Percentiles rank a stretch among this genome's conserved stretches.
Evolutionary conservation across 352 stramenopile species (phyloP).

Genomic region (Globisporangium parvum): DNA sequence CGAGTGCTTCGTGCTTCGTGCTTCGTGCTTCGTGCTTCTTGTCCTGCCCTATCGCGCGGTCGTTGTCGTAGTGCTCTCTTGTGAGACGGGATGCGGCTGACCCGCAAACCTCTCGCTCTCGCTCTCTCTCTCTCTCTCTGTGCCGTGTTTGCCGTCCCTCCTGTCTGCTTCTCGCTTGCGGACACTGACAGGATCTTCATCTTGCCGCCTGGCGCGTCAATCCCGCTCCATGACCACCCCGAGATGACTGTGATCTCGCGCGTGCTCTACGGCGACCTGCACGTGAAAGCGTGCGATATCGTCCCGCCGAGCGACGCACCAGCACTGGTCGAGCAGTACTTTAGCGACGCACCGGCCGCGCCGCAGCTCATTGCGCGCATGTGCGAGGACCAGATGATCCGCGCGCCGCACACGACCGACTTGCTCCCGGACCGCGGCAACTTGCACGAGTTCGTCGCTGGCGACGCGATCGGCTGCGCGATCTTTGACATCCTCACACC

Average conservation of each 20-base stretch:
- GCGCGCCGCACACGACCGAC: conserved; percentile 60
- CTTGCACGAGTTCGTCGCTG: conserved; percentile 75
- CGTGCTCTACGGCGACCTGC: conserved; percentile 67
- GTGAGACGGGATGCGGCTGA: not conserved
- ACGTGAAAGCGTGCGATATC: conserved; percentile 62
- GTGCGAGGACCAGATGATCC: conserved; percentile 28
- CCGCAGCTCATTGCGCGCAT: conserved; percentile 29
- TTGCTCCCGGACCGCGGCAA: conserved; percentile 67
- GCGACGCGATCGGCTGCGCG: conserved; percentile 59
- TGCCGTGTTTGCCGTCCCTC: no score
- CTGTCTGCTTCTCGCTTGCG: not conserved
- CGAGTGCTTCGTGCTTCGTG: no score
- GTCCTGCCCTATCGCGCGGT: no score
- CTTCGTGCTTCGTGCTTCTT: no score
- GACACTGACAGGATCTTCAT: conserved; percentile 67
- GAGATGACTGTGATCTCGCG: conserved; percentile 83
- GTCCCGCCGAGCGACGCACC: conserved; percentile 9
- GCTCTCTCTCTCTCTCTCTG: not conserved
- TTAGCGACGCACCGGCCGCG: conserved; percentile 1
- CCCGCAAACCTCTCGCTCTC: no score
- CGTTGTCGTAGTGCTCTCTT: no score
- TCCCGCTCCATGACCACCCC: conserved; percentile 79
- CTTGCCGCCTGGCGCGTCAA: conserved; percentile 55
- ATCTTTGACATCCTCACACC: conserved; percentile 85
- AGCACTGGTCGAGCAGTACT: not conserved